Evolutionary conservation across 148 eudicot genomes (phyloP).

Genomic region (Heliamphora exappendiculata): DNA sequence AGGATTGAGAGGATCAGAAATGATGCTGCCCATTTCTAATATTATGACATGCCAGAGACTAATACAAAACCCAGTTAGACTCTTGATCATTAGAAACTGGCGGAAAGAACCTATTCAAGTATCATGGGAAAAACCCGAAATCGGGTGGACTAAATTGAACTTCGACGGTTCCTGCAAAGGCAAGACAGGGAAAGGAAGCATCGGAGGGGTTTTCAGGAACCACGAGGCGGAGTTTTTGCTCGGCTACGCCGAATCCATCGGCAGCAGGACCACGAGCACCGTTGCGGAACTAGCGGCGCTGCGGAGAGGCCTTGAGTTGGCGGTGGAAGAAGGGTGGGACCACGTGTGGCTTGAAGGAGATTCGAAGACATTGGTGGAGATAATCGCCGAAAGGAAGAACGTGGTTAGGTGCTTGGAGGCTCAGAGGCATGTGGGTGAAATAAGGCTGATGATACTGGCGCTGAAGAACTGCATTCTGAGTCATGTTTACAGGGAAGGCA

Average conservation of each 20-base stretch:
- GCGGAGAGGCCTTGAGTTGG: constrained; percentile 66
- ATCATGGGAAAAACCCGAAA: constrained; percentile 68
- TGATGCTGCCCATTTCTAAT: constrained; percentile 29
- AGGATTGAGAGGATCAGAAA: too few relatives aligned
- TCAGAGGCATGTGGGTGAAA: constrained; percentile 32
- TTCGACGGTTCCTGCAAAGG: constrained; percentile 76
- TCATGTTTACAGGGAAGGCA: constrained; percentile 80
- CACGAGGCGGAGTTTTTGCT: constrained; percentile 65
- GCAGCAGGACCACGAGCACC: constrained; percentile 42
- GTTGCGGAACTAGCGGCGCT: constrained; percentile 72
- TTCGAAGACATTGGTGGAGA: constrained; percentile 54
- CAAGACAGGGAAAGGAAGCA: constrained; percentile 62
- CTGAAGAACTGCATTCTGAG: constrained; percentile 44
- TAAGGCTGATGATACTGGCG: constrained; percentile 49
- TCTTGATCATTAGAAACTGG: constrained; percentile 28
- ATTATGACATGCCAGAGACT: constrained; percentile 15
- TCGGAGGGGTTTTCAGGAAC: constrained; percentile 76
- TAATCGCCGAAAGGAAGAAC: constrained; percentile 31
- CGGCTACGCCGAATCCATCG: constrained; percentile 75
- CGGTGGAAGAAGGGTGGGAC: constrained; percentile 57
- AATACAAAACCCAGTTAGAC: constrained; percentile 22
- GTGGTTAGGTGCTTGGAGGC: constrained; percentile 42
- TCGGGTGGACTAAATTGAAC: constrained; percentile 82
- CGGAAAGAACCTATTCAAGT: constrained; percentile 55
- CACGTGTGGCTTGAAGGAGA: constrained; percentile 90